phyloP scores from a whole-genome alignment of 2,329 filamentous ascomycete species.

The Ascochyta fabae region DNA sequence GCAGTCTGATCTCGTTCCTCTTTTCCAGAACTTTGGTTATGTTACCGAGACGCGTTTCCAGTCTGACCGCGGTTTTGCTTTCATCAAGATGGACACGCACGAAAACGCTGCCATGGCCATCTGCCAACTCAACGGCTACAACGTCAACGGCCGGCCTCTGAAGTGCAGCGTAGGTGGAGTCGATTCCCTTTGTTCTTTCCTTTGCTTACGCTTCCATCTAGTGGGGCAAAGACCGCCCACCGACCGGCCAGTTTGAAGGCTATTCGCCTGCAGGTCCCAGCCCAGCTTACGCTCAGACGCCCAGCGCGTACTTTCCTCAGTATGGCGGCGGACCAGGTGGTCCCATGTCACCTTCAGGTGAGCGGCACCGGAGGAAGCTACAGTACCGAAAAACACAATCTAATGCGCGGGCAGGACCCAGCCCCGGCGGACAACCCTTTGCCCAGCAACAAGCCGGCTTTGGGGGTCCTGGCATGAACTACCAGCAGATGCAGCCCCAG shows the following conservation, averaged over 20 bases:
- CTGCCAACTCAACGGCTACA: slow-evolving; percentile 96
- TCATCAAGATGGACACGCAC: slow-evolving; percentile 99
- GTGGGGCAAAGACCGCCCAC: slow-evolving; percentile 99
- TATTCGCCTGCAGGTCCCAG: slow-evolving; percentile 79
- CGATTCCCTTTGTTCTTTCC: slow-evolving; percentile 25
- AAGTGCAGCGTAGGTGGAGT: slow-evolving; percentile 91
- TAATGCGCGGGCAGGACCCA: slow-evolving; percentile 57
- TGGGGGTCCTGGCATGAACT: slow-evolving; percentile 62
- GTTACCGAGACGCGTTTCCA: slow-evolving; percentile 98
- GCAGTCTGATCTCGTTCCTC: slow-evolving; percentile 92
- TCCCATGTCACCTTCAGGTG: slow-evolving; percentile 66
- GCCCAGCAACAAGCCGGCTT: slow-evolving; percentile 62
- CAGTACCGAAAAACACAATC: slow-evolving; percentile 46
- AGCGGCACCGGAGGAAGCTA: slow-evolving; percentile 46
- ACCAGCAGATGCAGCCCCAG: slow-evolving; percentile 46
- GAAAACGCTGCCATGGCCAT: slow-evolving; percentile 99
- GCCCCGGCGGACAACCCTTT: slow-evolving; percentile 69
- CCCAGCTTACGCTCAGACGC: slow-evolving; percentile 78
- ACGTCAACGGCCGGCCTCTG: slow-evolving; percentile 92
- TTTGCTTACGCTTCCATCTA: slow-evolving; percentile 54
- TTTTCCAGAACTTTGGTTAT: slow-evolving; percentile 98
- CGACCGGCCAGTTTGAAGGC: slow-evolving; percentile 81
- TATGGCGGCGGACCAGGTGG: slow-evolving; percentile 74
- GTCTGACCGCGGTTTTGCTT: slow-evolving; percentile 95
- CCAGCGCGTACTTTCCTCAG: slow-evolving; percentile 87